Percentiles rank a stretch among this genome's conserved stretches.
These are phyloP conservation scores for Microascus cirrosus DNA, from an alignment of 2,329 filamentous ascomycete species.

Conservation along the genomic window DNA sequence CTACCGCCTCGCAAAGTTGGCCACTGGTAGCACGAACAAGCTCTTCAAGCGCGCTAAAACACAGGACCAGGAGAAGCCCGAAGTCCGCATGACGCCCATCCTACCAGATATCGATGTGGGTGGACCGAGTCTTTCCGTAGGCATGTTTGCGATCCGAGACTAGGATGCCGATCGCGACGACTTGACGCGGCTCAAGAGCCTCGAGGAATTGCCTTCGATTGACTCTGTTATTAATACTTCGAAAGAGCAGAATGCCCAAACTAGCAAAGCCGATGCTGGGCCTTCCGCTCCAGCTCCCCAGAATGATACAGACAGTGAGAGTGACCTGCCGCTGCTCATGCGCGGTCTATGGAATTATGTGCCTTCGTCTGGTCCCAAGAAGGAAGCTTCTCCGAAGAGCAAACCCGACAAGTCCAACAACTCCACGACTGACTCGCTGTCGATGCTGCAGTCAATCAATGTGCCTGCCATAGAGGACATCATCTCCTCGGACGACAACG, in stretches of 20 bases:
- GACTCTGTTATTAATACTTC: too few relatives aligned
- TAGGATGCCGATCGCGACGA: neutral
- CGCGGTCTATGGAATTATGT: too few relatives aligned
- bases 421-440: neutral
- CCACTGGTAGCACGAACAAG: neutral
- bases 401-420: neutral
- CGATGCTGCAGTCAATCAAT: neutral
- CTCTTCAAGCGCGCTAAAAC: neutral
- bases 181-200: neutral
- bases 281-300: too few relatives aligned
- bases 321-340: too few relatives aligned
- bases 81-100: neutral
- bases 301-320: too few relatives aligned
- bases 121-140: neutral
- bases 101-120: neutral
- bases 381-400: neutral
- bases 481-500: neutral
- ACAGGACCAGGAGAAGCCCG: neutral
- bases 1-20: neutral
- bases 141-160: neutral
- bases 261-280: too few relatives aligned
- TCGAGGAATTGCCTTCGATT: too few relatives aligned
- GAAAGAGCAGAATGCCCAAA: too few relatives aligned
- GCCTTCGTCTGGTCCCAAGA: too few relatives aligned
- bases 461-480: neutral